A percentile compares a stretch with the other conserved stretches of the same genome.
phyloP scores from a whole-genome alignment of 805 yeast species.

The Candida orba region DNA sequence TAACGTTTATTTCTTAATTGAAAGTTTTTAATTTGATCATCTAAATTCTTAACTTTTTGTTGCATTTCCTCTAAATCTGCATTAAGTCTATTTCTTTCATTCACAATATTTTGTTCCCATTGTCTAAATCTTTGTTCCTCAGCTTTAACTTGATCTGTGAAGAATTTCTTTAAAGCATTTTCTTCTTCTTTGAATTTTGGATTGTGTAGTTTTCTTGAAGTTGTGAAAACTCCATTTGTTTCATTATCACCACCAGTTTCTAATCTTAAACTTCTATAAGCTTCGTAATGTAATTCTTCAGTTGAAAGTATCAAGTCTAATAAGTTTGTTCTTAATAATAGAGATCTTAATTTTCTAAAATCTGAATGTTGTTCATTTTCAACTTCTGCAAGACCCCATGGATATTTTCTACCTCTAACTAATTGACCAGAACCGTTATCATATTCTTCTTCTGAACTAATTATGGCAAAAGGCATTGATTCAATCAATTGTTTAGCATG shows the following conservation, averaged over 20 bases:
- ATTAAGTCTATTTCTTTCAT: slow-evolving; percentile 89
- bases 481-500: slow-evolving; percentile 76
- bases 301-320: slow-evolving; percentile 76
- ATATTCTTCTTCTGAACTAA: slow-evolving; percentile 68
- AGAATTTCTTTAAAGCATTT: slow-evolving; percentile 84
- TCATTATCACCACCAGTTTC: slow-evolving; percentile 35
- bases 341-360: slow-evolving; percentile 70
- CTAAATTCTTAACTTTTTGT: slow-evolving; percentile 61
- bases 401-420: slow-evolving; percentile 77
- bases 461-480: slow-evolving; percentile 80
- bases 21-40: slow-evolving; percentile 64
- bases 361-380: slow-evolving; percentile 84
- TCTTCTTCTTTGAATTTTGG: slow-evolving; percentile 97
- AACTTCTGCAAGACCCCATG: slow-evolving; percentile 87
- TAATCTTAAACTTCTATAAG: slow-evolving; percentile 67
- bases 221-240: slow-evolving; percentile 29
- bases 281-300: slow-evolving; percentile 74
- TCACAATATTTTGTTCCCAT: slow-evolving; percentile 96
- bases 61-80: slow-evolving; percentile 90
- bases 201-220: slow-evolving; percentile 54
- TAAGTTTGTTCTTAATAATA: slow-evolving; percentile 76
- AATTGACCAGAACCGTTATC: slow-evolving; percentile 55
- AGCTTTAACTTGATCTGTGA: slow-evolving; percentile 93
- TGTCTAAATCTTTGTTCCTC: slow-evolving; percentile 97
- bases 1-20: slow-evolving; percentile 42